These are phyloP conservation scores for Gnomoniopsis smithogilvyi DNA, from an alignment of 2,329 filamentous ascomycete genomes.

Conservation along the genomic window DNA sequence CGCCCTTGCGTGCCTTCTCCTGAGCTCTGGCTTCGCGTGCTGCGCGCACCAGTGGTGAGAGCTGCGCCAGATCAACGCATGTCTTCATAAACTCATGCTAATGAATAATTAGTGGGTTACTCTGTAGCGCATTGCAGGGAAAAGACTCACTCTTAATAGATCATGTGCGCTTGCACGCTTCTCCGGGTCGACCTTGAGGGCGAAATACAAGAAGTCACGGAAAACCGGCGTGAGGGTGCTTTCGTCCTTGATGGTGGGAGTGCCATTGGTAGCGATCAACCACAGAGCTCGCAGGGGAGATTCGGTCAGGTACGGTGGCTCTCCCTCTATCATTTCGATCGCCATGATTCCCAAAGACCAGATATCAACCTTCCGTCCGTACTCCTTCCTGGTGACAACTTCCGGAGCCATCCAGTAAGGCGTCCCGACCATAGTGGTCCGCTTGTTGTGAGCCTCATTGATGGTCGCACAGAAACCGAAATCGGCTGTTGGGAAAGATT, in stretches of 20 bases:
- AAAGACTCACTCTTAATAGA: slow-evolving; percentile 68
- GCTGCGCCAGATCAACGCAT: slow-evolving; percentile 70
- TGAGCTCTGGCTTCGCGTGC: slow-evolving; percentile 81
- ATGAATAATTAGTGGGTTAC: slow-evolving; percentile 20
- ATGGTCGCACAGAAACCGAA: slow-evolving; percentile 99
- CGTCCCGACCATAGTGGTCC: slow-evolving; percentile 98
- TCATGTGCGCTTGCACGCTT: slow-evolving; percentile 95
- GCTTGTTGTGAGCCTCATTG: slow-evolving; percentile 94
- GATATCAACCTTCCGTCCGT: slow-evolving; percentile 97
- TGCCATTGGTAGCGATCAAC: slow-evolving; percentile 95
- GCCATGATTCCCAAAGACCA: slow-evolving; percentile 99
- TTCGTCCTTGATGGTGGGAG: slow-evolving; percentile 91
- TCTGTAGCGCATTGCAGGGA: slow-evolving; percentile 27
- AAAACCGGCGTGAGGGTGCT: slow-evolving; percentile 77
- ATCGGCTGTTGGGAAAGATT: slow-evolving; percentile 60
- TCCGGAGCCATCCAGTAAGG: slow-evolving; percentile 99
- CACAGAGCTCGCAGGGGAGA: slow-evolving; percentile 90
- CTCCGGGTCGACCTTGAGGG: slow-evolving; percentile 94
- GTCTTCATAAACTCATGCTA: slow-evolving; percentile 79
- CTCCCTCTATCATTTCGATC: slow-evolving; percentile 99
- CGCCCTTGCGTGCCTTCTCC: slow-evolving; percentile 72
- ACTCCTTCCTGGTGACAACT: slow-evolving; percentile 95
- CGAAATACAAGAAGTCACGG: slow-evolving; percentile 87
- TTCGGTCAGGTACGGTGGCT: slow-evolving; percentile 94
- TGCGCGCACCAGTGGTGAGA: slow-evolving; percentile 83